Percentiles rank a stretch among this genome's conserved stretches.
Evolutionary conservation across 2,329 filamentous ascomycete genomes (phyloP).

Genomic region (Colletotrichum sp.): DNA sequence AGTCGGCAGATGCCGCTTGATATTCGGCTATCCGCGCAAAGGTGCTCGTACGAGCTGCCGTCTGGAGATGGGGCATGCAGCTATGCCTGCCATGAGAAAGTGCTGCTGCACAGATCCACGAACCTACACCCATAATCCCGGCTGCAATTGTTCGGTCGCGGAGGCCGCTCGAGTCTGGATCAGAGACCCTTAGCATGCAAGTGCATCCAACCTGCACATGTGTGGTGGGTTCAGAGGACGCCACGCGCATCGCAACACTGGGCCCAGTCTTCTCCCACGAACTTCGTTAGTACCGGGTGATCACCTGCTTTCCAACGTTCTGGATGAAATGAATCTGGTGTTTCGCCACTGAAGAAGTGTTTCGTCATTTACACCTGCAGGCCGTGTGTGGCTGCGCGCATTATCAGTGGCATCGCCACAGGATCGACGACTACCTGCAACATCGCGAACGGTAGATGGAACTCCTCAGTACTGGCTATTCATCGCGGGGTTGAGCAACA

Average conservation of each 20-base stretch:
- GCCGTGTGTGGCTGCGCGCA: neutral
- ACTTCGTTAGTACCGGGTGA: rapidly evolving
- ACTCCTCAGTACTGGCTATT: neutral
- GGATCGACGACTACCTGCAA: neutral
- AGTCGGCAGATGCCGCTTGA: neutral
- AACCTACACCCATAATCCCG: neutral
- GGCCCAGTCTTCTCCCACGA: neutral
- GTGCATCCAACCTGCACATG: neutral
- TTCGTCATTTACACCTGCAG: neutral
- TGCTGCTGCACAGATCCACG: neutral
- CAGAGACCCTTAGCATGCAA: neutral
- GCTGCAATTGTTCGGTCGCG: neutral
- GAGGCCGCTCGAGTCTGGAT: neutral
- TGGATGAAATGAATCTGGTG: neutral
- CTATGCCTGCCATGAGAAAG: neutral
- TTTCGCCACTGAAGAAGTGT: neutral
- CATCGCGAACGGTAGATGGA: neutral
- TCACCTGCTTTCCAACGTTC: neutral
- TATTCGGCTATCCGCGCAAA: neutral
- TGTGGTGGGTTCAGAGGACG: neutral
- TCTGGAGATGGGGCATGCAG: neutral
- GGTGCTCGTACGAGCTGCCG: neutral
- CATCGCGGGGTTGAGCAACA: neutral
- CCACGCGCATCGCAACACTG: neutral
- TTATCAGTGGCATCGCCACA: neutral